phyloP scores from a whole-genome alignment of 2,329 filamentous ascomycete species.

The Trichoderma endophyticum region DNA sequence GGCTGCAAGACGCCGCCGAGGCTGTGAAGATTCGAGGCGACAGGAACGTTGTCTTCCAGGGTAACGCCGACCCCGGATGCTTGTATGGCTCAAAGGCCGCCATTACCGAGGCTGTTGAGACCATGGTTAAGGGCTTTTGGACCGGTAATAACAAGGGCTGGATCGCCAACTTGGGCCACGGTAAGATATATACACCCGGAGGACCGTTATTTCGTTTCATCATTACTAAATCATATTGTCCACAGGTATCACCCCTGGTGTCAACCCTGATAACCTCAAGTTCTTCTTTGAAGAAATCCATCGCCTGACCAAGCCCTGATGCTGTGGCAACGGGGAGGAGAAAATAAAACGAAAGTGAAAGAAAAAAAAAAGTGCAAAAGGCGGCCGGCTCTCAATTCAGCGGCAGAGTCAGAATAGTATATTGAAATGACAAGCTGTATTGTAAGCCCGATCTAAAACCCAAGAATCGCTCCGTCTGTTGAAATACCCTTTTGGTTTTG shows the following conservation, averaged over 20 bases:
- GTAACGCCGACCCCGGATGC: constrained; percentile 92
- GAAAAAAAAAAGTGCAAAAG: background rate
- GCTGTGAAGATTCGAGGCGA: constrained; percentile 77
- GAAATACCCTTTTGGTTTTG: background rate
- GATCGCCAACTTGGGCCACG: constrained; percentile 96
- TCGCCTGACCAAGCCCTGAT: constrained; percentile 53
- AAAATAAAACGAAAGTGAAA: background rate
- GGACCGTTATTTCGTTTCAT: background rate
- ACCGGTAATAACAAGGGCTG: constrained; percentile 81
- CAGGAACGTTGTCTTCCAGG: constrained; percentile 76
- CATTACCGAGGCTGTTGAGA: constrained; percentile 78
- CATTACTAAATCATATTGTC: constrained; percentile 17
- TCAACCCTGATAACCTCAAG: constrained; percentile 87
- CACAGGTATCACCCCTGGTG: constrained; percentile 85
- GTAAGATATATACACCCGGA: constrained; percentile 47
- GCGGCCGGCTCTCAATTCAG: background rate
- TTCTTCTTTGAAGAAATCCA: constrained; percentile 95
- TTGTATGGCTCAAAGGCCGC: constrained; percentile 79
- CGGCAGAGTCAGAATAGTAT: background rate
- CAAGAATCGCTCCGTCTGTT: background rate
- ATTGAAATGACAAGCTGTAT: background rate
- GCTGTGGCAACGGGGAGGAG: background rate
- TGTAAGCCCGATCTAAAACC: constrained; percentile 8
- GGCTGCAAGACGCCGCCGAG: constrained; percentile 84
- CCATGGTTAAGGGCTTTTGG: constrained; percentile 85